Percentiles rank a stretch among this genome's conserved stretches.
These are phyloP conservation scores for Venturia oleaginea DNA, from an alignment of 2,329 filamentous ascomycete genomes.

Conservation along the genomic window DNA sequence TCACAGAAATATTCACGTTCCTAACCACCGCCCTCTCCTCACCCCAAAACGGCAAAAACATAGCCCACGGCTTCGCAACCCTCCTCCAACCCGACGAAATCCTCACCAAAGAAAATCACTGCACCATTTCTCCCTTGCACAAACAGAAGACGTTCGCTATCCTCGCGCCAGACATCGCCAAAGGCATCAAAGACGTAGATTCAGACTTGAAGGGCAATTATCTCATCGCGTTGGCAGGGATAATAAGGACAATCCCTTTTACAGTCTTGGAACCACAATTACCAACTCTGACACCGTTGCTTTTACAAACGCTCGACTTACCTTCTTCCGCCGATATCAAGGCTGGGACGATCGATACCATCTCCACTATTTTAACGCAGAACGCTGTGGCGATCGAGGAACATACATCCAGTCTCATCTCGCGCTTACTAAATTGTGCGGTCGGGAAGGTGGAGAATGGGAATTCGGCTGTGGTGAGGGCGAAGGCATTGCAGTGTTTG, in stretches of 20 bases:
- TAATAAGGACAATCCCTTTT: conserved; percentile 51
- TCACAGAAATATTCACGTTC: conserved; percentile 32
- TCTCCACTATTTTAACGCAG: conserved; percentile 49
- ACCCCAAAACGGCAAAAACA: conserved; percentile 38
- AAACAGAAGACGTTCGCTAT: conserved; percentile 56
- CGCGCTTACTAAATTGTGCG: conserved; percentile 44
- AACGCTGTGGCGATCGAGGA: conserved; percentile 45
- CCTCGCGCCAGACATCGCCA: conserved; percentile 47
- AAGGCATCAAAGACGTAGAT: conserved; percentile 39
- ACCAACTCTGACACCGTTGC: conserved; percentile 46
- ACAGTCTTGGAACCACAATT: conserved; percentile 51
- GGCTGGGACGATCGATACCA: conserved; percentile 49
- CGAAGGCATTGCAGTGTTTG: conserved; percentile 40
- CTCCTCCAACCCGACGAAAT: conserved; percentile 53
- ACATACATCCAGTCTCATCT: conserved; percentile 49
- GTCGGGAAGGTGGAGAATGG: conserved; percentile 17
- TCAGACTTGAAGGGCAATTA: conserved; percentile 47
- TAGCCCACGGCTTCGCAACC: conserved; percentile 49
- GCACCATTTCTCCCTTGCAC: conserved; percentile 50
- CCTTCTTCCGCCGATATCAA: conserved; percentile 39
- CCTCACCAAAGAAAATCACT: conserved; percentile 51
- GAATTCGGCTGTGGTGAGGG: conserved; percentile 35
- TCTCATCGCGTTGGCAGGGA: conserved; percentile 53
- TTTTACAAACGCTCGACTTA: conserved; percentile 55
- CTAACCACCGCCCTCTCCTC: conserved; percentile 44